Conservation (phyloP, 768 basidiomycete species). For the Tephrocybe sp. region DNA sequence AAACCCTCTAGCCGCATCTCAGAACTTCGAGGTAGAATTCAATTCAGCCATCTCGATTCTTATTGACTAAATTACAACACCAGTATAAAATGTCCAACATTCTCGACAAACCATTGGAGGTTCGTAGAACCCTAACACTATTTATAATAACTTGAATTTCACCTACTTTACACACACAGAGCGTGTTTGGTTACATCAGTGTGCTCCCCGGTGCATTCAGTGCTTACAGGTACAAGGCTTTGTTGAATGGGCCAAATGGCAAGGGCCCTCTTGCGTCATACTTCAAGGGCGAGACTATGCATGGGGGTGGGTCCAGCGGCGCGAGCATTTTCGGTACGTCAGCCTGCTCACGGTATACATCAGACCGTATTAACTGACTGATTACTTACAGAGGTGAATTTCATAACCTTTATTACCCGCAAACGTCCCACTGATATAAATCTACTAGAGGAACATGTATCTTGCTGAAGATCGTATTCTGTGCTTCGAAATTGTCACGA, state of each 20-base stretch:
- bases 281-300: constrained; percentile 92
- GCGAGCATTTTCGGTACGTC: constrained; percentile 66
- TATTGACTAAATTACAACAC: constrained; percentile 5
- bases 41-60: neutral
- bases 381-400: constrained; percentile 12
- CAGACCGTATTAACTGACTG: neutral
- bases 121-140: constrained; percentile 28
- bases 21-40: constrained; percentile 79
- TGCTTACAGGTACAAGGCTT: constrained; percentile 86
- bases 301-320: constrained; percentile 51
- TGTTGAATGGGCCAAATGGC: constrained; percentile 83
- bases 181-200: constrained; percentile 83
- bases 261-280: constrained; percentile 89
- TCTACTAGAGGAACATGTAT: constrained; percentile 80
- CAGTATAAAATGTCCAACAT: constrained; percentile 96
- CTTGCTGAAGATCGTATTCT: constrained; percentile 88
- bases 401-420: neutral
- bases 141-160: neutral
- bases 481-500: constrained; percentile 92
- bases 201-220: constrained; percentile 92
- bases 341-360: neutral
- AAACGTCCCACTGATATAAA: constrained; percentile 15
- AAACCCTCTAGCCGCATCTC: constrained; percentile 85
- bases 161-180: constrained; percentile 30
- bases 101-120: constrained; percentile 92